Base-by-base conservation (phyloP, 2,329 filamentous ascomycete species). In the Canariomyces notabilis region DNA sequence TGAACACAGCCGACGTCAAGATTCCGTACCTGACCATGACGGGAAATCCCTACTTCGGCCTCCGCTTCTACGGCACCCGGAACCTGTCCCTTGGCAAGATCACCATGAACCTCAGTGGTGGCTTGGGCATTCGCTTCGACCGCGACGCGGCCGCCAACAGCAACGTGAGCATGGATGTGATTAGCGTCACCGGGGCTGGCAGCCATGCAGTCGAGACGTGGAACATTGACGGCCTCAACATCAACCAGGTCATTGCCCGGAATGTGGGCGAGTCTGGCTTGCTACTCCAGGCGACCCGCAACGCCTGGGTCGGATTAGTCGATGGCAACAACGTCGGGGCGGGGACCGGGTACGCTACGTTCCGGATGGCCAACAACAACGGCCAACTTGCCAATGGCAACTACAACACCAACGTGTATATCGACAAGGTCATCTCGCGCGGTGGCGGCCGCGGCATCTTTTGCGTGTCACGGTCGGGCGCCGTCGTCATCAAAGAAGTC, bases 11-110 rank as follows among this genome's bases (percentile, higher is more conserved):
- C 2, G 70, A 69, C 48, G 75, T 77, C 14, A 62, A 69, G 34
- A 80, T 80, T 39, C 75, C 76, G 0, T 79, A 76, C 55, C 67
- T 80, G 4, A 75, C 61, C 42, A 74, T 80, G 74, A 77, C 75
- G 3, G 77, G 77, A 2, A 74, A 67, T 54, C 75, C 76, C 0
- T 79, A 79, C 60, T 80, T 80, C 45, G 76, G 75, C 2, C 56
- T 80, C 40, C 70, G 74, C 11, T 77, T 79, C 64, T 78, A 68
- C 21, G 77, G 77, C 11, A 73, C 71, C 0, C 63, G 60, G 12
- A 66, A 71, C 51, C 63, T 80, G 2, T 58, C 54, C 0, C 67
- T 80, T 0, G 77, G 77, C 20, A 57, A 69, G 4, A 76, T 80
- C 50, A 77, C 64, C 20, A 70, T 80, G 70, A 75, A 77, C 54